Evolutionary conservation across 2,329 filamentous ascomycete genomes (phyloP).

Genomic region (Ceratocystis lukuohia): DNA sequence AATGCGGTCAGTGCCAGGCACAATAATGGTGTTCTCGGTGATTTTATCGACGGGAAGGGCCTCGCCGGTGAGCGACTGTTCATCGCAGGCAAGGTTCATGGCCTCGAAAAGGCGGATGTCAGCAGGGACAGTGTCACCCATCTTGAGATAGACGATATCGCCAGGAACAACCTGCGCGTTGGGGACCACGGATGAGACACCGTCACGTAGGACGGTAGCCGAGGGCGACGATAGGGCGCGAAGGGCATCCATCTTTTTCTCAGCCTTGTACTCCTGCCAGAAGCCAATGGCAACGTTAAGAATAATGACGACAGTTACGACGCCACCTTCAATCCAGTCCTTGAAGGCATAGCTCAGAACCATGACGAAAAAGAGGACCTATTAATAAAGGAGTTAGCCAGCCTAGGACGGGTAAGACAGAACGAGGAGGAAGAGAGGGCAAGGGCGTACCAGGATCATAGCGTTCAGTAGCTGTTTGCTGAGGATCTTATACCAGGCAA

Average conservation of each 20-base stretch:
- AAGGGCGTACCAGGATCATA: slow-evolving; percentile 51
- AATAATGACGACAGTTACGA: slow-evolving; percentile 52
- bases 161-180: slow-evolving; percentile 56
- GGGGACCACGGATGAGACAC: slow-evolving; percentile 42
- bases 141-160: slow-evolving; percentile 53
- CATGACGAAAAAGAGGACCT: slow-evolving; percentile 70
- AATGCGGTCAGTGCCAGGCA: slow-evolving; percentile 34
- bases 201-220: slow-evolving; percentile 47
- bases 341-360: slow-evolving; percentile 53
- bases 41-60: slow-evolving; percentile 59
- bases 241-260: slow-evolving; percentile 54
- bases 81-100: slow-evolving; percentile 70
- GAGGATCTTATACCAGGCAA: slow-evolving; percentile 59
- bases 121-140: slow-evolving; percentile 61
- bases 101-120: slow-evolving; percentile 57
- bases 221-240: slow-evolving; percentile 49
- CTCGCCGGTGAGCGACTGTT: slow-evolving; percentile 64
- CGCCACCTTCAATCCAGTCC: slow-evolving; percentile 54
- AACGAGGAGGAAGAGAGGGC: slow-evolving; percentile 31
- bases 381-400: not conserved
- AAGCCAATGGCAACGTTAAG: slow-evolving; percentile 59
- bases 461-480: slow-evolving; percentile 62
- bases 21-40: slow-evolving; percentile 35
- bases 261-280: slow-evolving; percentile 49
- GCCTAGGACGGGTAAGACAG: slow-evolving; percentile 30